Base-by-base conservation (phyloP, 805 yeast genomes). In the Candida namnaoensis region DNA sequence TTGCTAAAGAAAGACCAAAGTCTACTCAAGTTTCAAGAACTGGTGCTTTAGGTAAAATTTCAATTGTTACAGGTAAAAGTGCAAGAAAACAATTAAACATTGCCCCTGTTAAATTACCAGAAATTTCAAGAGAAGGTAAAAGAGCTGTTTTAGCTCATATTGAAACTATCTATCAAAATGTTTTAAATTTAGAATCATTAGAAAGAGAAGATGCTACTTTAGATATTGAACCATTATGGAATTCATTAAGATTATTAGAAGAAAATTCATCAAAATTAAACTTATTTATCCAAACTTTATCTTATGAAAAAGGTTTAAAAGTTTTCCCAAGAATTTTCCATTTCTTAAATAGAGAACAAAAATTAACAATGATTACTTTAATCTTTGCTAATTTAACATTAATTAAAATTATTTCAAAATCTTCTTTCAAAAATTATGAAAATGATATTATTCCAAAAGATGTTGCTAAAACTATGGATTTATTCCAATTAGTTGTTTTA, bases 31-130 rank as follows among this genome's bases (percentile, higher is more conserved):
- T 77, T 51, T 77, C 78, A 28, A 69, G 73, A 36, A 95, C 82
- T 55, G 96, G 96, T 53, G 93, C 95, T 2, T 70, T 91, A 44
- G 97, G 98, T 51, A 86, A 82, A 63, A 83, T 88, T 44, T 76
- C 90, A 11, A 71, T 80, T 51, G 82, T 87, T 35, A 74, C 80
- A 26, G 86, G 88, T 52, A 88, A 85, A 58, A 82, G 83, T 49
- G 97, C 96, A 47, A 80, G 96, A 67, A 88, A 82, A 60, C 88
- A 85, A 54, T 71, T 90, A 57, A 88, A 81, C 50, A 69, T 81
- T 41, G 69, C 75, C 47, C 69, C 72, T 41, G 70, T 68, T 47
- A 78, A 72, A 55, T 32, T 54, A 23, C 53, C 54, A 30, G 53
- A 50, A 39, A 49, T 53, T 33, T 51, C 60, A 28, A 51, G 49